A percentile compares a stretch with the other conserved stretches of the same genome.
Conservation (phyloP, 2,329 filamentous ascomycete species). For the Colletotrichum gloeosporioides region DNA sequence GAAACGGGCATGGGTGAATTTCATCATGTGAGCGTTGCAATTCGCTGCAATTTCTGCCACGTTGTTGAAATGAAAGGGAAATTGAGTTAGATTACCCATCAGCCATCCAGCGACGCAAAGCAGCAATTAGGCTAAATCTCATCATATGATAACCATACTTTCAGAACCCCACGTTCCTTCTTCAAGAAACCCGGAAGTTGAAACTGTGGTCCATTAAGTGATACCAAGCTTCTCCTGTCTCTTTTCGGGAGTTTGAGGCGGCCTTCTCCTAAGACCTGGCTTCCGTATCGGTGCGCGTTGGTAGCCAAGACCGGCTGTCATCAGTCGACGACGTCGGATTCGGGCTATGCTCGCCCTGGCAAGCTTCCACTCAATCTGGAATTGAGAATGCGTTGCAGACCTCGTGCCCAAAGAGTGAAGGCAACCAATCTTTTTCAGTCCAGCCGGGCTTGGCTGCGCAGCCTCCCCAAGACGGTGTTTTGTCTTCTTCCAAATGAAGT, state of each 20-base stretch:
- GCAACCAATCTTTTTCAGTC: too few species aligned
- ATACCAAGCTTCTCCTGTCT: neutral
- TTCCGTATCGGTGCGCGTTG: neutral
- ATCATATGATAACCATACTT: neutral
- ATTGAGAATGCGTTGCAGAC: neutral
- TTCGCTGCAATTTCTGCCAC: neutral
- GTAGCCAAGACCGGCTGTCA: neutral
- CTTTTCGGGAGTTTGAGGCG: neutral
- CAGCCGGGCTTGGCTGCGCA: neutral
- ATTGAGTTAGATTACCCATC: neutral
- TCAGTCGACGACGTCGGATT: neutral
- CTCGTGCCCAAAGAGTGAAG: too few species aligned
- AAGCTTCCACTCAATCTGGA: neutral
- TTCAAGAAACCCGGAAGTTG: neutral
- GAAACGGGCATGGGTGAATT: neutral
- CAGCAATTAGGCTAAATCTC: neutral
- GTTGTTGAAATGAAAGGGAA: neutral
- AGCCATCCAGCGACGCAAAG: neutral
- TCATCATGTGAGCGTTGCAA: neutral
- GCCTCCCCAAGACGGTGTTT: neutral
- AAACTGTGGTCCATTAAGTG: neutral
- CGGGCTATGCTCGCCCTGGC: neutral
- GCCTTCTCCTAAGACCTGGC: neutral
- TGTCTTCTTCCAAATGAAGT: constrained; percentile 9
- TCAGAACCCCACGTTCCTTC: neutral